Evolutionary conservation across 176 grass and related monocot species (phyloP).

Genomic region (Dendrocalamus sinicus): DNA sequence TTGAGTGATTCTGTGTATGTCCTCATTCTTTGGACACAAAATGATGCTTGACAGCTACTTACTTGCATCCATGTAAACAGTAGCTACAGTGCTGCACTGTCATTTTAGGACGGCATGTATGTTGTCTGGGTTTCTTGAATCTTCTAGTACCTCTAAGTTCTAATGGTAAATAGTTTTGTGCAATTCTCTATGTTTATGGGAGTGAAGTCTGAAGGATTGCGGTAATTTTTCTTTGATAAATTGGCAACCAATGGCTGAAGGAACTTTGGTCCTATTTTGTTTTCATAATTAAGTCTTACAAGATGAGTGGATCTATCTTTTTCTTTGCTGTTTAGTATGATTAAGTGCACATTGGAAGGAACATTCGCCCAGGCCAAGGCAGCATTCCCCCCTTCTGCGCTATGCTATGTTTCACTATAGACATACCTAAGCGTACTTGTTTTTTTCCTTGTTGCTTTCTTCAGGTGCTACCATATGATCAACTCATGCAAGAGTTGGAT

Average conservation of each 20-base stretch:
- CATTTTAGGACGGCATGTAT: not conserved
- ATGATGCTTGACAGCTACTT: conserved; percentile 4
- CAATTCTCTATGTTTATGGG: not conserved
- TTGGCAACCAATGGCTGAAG: not conserved
- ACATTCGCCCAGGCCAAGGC: not conserved
- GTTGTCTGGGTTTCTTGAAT: conserved; percentile 6
- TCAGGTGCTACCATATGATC: conserved; percentile 93
- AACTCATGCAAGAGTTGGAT: conserved; percentile 96
- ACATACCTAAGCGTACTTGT: not conserved
- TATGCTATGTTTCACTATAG: not conserved
- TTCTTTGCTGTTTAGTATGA: not conserved
- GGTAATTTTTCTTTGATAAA: not conserved
- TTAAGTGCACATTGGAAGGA: conserved; percentile 10
- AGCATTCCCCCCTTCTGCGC: not conserved
- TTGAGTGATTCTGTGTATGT: not conserved
- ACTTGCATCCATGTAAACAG: conserved; percentile 16
- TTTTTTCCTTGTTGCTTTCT: conserved; percentile 20
- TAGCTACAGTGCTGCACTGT: not conserved
- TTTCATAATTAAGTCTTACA: conserved; percentile 24
- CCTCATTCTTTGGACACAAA: not conserved
- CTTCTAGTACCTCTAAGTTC: not conserved
- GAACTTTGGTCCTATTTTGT: not conserved
- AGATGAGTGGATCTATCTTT: not conserved
- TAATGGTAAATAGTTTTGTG: conserved; percentile 19
- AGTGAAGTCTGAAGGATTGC: conserved; percentile 2